These are phyloP conservation scores for Solanum lycopersicoides DNA, from an alignment of 257 asterid species.

Conservation along the genomic window DNA sequence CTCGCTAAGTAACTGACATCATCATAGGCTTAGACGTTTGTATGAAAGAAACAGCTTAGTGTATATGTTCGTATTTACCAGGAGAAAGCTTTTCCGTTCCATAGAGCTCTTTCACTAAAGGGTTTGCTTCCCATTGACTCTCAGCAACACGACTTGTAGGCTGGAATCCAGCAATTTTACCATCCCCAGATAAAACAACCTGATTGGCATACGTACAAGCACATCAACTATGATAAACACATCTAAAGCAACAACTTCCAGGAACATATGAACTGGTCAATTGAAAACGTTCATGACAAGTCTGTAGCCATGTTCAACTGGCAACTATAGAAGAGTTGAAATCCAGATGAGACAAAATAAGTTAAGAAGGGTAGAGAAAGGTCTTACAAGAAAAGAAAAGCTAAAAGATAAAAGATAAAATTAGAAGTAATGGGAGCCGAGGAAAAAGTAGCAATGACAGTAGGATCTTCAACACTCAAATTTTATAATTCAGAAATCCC, in stretches of 20 bases:
- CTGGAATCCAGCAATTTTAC: constrained; percentile 60
- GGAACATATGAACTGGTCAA: background rate
- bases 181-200: constrained; percentile 53
- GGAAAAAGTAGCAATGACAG: background rate
- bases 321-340: background rate
- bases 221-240: background rate
- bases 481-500: background rate
- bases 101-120: constrained; percentile 63
- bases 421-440: background rate
- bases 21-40: background rate
- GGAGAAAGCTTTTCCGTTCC: constrained; percentile 62
- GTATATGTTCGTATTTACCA: constrained; percentile 24
- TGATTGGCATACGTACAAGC: constrained; percentile 6
- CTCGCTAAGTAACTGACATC: background rate
- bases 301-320: background rate
- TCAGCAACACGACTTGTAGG: constrained; percentile 78
- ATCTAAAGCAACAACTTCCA: background rate
- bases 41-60: background rate
- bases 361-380: background rate
- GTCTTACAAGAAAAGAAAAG: background rate
- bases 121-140: constrained; percentile 80
- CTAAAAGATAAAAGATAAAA: background rate
- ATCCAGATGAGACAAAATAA: background rate
- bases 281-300: background rate
- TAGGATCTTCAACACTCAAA: background rate